Evolutionary conservation across 306 rosid species (phyloP), one percentile per base, ranked within the genome.

Genomic region (Fragaria vesca): DNA sequence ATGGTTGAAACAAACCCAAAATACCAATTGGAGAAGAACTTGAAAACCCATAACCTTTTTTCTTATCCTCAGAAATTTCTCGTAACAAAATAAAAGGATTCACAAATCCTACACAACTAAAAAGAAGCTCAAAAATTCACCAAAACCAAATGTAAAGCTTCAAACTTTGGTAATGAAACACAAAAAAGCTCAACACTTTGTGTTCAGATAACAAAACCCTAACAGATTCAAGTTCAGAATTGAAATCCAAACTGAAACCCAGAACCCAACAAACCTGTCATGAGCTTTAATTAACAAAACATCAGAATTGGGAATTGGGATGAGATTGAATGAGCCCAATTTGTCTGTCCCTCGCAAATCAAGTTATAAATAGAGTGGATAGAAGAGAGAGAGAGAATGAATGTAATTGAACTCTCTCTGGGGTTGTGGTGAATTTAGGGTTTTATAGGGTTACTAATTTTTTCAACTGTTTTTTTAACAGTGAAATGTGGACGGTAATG

Each of bases 341-440:
- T 51, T 74, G 67, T 38, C 79, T 46, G 18, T 16, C 71, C 55
- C 46, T 26, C 68, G 46, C 10, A 70, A 46, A 47, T 78, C 66
- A 50, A 26, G 36, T 71, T 17, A 47, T 21, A 43, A 58, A 60
- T 17, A 60, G 78, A 16, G 58, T 60, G 58, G 78, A 69, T 63
- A 43, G 71, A 66, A 73, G 66, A 71, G 26, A 85, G 21, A 75
- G 12, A 55, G 38, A 3, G 73, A 32, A n/a, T 20, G 38, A 75
- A 57, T 45, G 69, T 38, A 24, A 24, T 66, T 75, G 32, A 34
- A 61, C 12, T 24, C 72, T 12, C 3, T 11, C 50, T 46, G 26
- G 47, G 71, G 3, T 20, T 62, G 4, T 12, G 82, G 77, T 81
- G 71, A 81, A 76, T 71, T 80, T 75, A 75, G 83, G 83, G 80